phyloP scores from a whole-genome alignment of 805 yeast genomes.

The Wickerhamiella kazuoi region DNA sequence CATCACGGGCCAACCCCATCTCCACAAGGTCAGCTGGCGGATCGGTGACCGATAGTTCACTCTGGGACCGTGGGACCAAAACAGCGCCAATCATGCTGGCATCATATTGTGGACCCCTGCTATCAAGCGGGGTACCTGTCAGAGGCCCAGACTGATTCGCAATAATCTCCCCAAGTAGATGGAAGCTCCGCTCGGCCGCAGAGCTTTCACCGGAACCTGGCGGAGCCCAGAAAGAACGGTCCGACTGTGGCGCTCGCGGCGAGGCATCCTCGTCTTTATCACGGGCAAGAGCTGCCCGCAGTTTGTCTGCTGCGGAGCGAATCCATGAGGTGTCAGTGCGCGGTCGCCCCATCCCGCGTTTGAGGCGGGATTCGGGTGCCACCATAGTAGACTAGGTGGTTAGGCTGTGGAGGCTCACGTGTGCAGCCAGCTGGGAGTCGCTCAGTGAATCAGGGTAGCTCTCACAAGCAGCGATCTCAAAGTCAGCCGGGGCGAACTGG shows the following conservation, averaged over 20 bases:
- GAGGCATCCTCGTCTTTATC: not conserved
- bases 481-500: no score
- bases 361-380: not conserved
- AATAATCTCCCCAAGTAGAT: not conserved
- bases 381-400: not conserved
- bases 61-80: not conserved
- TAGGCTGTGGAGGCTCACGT: no score
- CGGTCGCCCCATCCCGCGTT: not conserved
- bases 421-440: no score
- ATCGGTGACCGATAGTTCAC: not conserved
- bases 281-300: not conserved
- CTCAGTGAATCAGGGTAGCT: no score
- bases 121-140: not conserved
- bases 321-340: not conserved
- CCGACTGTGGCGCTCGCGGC: not conserved
- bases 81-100: not conserved
- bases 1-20: not conserved
- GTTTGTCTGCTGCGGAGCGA: not conserved
- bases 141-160: not conserved
- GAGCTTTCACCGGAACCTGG: not conserved
- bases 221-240: not conserved
- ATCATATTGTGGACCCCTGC: not conserved
- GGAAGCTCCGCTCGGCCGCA: not conserved
- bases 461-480: no score
- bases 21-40: not conserved